Evolutionary conservation across 164 flowering plant genomes (phyloP), one percentile per base, ranked within the genome.

Genomic region (Macadamia tetraphylla): DNA sequence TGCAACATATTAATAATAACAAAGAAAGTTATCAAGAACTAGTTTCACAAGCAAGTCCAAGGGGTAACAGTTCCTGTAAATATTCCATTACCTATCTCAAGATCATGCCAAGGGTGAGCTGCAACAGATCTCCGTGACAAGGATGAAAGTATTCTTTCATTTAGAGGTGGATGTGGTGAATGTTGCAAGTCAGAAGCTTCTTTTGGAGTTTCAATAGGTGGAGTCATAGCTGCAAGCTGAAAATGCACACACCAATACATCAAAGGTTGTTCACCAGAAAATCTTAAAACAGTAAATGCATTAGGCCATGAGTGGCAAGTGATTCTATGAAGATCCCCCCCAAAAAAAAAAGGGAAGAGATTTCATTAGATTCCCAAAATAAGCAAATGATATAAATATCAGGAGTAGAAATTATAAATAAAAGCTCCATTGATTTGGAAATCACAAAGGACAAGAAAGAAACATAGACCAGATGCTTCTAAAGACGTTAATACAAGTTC

Each of bases 91-190:
- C 97, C 97, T 71, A 91, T 91, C 85, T 91, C 94, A 57, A 91
- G 97, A 83, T 91, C 96, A 82, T 90, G 96, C 93, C 96, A 90
- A 63, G 96, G 96, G 69, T 90, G 97, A 53, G 97, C 94, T 67
- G 97, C 97, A 72, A 86, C 86, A 40, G 88, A 70, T 67, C 90
- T 82, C 76, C 85, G 83, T 56, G 86, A 76, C 88, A 91, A 14
- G 49, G 97, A 88, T 44, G 94, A 85, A 60, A 91, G 87, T 40
- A 88, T 91, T 76, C 97, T 85, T 75, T 91, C 97, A 69, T 87
- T 91, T 7, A 91, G 87, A 71, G 88, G 87, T 6, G 87, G 86
- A 65, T 73, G 83, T 29, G 86, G 15, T 29, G 74, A 15, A 23
- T 63, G 70, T 43, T 71, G 67, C 10, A 75, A n/a, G 51, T 32